Evolutionary conservation across 176 grass and related monocot genomes (phyloP).

Genomic region (Bonia amplexicaulis): DNA sequence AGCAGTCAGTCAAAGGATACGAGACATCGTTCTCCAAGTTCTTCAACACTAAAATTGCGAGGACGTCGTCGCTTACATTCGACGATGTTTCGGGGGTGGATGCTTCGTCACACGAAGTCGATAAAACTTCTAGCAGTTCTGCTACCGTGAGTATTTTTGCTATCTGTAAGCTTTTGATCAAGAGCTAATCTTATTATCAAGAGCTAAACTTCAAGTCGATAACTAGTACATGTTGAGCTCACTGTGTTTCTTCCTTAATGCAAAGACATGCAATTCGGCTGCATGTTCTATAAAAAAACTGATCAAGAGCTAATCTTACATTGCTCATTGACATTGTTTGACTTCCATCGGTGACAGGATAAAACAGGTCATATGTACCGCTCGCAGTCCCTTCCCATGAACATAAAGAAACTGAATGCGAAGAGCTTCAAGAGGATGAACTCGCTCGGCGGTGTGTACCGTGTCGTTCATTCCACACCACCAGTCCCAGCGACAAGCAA

Average conservation of each 20-base stretch:
- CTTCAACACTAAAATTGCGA: constrained; percentile 41
- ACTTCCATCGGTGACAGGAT: constrained; percentile 25
- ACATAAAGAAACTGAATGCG: constrained; percentile 40
- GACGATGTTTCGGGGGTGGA: background rate
- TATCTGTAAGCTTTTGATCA: background rate
- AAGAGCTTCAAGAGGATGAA: constrained; percentile 87
- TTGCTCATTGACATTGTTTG: background rate
- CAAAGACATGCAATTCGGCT: too few relatives aligned
- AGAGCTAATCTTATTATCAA: too few relatives aligned
- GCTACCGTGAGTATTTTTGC: constrained; percentile 23
- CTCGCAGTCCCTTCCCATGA: constrained; percentile 71
- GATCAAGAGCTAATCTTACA: background rate
- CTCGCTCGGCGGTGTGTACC: constrained; percentile 64
- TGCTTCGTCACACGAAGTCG: background rate
- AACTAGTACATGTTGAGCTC: too few relatives aligned
- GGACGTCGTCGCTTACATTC: constrained; percentile 49
- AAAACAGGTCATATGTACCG: constrained; percentile 55
- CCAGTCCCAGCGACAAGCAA: constrained; percentile 5
- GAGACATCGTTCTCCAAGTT: constrained; percentile 53
- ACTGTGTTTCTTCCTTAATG: too few relatives aligned
- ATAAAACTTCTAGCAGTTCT: background rate
- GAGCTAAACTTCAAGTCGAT: too few relatives aligned
- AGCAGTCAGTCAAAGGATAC: constrained; percentile 36
- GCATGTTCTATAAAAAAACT: too few relatives aligned
- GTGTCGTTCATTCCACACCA: constrained; percentile 59